Evolutionary conservation across 2,329 filamentous ascomycete genomes (phyloP).

Genomic region (Fusarium sp.): DNA sequence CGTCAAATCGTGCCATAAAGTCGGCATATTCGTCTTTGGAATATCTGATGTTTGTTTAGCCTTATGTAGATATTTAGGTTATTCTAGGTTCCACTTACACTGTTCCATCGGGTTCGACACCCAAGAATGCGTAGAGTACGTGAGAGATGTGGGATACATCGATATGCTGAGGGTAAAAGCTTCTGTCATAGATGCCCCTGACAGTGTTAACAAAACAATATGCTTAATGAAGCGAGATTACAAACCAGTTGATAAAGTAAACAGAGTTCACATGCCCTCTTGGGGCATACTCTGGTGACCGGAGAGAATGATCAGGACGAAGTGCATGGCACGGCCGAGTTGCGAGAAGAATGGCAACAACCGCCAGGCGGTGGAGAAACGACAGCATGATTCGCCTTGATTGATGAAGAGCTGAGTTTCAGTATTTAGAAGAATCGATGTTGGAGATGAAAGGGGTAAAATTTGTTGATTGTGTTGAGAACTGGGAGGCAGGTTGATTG

Average conservation of each 20-base stretch:
- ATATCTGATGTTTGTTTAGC: slow-evolving; percentile 51
- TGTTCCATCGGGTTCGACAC: slow-evolving; percentile 75
- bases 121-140: slow-evolving; percentile 84
- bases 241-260: slow-evolving; percentile 29
- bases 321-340: slow-evolving; percentile 30
- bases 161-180: slow-evolving; percentile 44
- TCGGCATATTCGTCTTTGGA: slow-evolving; percentile 78
- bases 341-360: slow-evolving; percentile 42
- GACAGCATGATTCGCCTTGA: slow-evolving; percentile 38
- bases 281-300: slow-evolving; percentile 22
- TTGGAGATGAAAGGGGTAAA: neutral
- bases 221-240: slow-evolving; percentile 50
- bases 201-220: slow-evolving; percentile 46
- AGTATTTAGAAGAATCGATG: neutral
- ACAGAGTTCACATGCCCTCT: slow-evolving; percentile 33
- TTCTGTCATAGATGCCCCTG: slow-evolving; percentile 24
- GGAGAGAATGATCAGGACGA: slow-evolving; percentile 17
- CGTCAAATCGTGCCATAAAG: slow-evolving; percentile 71
- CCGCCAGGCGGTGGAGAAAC: slow-evolving; percentile 39
- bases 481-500: neutral
- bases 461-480: neutral
- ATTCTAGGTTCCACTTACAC: slow-evolving; percentile 60
- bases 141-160: slow-evolving; percentile 71
- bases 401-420: neutral
- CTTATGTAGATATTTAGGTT: neutral